phyloP scores from a whole-genome alignment of 306 rosid species.

The Cicer yamashitae region DNA sequence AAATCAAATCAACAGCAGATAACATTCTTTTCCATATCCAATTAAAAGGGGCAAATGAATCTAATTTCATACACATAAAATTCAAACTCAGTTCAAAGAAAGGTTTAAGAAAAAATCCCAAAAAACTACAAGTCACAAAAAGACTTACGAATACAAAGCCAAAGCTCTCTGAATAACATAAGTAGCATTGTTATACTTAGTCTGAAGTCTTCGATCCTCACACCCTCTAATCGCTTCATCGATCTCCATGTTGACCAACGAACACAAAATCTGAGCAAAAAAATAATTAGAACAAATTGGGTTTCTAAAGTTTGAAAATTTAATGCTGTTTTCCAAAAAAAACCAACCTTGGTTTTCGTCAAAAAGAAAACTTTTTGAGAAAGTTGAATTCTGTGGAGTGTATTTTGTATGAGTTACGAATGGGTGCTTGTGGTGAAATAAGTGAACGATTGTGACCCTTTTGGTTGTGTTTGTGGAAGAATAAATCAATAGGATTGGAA shows the following conservation, averaged over 20 bases:
- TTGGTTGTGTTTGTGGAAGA: conserved; percentile 13
- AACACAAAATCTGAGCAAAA: conserved; percentile 33
- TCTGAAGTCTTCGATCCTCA: conserved; percentile 86
- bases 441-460: conserved; percentile 20
- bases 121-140: conserved; percentile 12
- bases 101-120: conserved; percentile 9
- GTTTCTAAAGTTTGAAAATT: conserved; percentile 34
- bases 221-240: conserved; percentile 81
- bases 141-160: conserved; percentile 83
- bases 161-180: conserved; percentile 89
- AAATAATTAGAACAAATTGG: conserved; percentile 33
- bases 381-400: conserved; percentile 35
- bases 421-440: conserved; percentile 7
- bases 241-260: conserved; percentile 77
- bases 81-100: conserved; percentile 38
- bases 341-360: conserved; percentile 48
- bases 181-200: conserved; percentile 87
- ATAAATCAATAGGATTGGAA: conserved; percentile 43
- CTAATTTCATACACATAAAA: conserved; percentile 28
- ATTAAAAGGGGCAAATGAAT: conserved; percentile 14
- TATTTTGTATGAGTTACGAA: background rate
- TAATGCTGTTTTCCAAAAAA: background rate
- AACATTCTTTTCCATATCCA: conserved; percentile 19
- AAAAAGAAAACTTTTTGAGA: conserved; percentile 18
- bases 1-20: conserved; percentile 33